Evolutionary conservation across 495 filamentous ascomycete species (phyloP).

Genomic region (Penicillium crystallinum): DNA sequence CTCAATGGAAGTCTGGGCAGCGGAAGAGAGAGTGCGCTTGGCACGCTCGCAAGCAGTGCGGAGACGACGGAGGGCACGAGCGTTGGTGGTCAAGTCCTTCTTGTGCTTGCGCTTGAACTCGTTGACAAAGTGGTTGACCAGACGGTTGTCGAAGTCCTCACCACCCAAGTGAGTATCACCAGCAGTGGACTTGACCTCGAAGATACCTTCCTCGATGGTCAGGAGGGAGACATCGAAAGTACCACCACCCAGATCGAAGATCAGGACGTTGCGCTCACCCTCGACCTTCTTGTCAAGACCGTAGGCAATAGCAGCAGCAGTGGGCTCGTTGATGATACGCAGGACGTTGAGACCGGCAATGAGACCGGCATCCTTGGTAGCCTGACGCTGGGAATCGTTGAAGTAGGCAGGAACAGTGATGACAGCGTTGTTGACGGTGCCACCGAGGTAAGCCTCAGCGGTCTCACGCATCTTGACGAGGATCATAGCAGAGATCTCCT

Average conservation of each 20-base stretch:
- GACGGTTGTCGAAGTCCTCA: constrained; percentile 97
- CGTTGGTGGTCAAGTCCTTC: constrained; percentile 75
- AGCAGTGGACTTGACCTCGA: constrained; percentile 97
- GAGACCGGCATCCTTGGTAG: constrained; percentile 95
- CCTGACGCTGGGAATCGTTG: constrained; percentile 96
- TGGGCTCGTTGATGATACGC: constrained; percentile 96
- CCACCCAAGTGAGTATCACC: constrained; percentile 99
- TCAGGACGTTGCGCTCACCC: constrained; percentile 97
- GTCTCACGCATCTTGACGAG: constrained; percentile 93
- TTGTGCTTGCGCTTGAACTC: constrained; percentile 92
- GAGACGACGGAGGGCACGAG: constrained; percentile 95
- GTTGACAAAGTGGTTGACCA: constrained; percentile 91
- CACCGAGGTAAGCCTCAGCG: constrained; percentile 82
- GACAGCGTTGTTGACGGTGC: constrained; percentile 90
- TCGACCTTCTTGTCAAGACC: constrained; percentile 94
- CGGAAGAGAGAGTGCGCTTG: constrained; percentile 96
- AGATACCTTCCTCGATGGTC: constrained; percentile 98
- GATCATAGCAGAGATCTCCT: constrained; percentile 79
- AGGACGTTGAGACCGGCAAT: constrained; percentile 93
- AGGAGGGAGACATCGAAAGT: constrained; percentile 99
- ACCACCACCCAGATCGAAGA: constrained; percentile 99
- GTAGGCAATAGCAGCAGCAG: constrained; percentile 93
- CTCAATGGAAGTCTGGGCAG: constrained; percentile 95
- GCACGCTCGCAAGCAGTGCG: constrained; percentile 98
- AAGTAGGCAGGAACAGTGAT: constrained; percentile 97